A percentile compares a stretch with the other conserved stretches of the same genome.
phyloP scores from a whole-genome alignment of 805 yeast species.

The Nakazawaea laoshanensis region DNA sequence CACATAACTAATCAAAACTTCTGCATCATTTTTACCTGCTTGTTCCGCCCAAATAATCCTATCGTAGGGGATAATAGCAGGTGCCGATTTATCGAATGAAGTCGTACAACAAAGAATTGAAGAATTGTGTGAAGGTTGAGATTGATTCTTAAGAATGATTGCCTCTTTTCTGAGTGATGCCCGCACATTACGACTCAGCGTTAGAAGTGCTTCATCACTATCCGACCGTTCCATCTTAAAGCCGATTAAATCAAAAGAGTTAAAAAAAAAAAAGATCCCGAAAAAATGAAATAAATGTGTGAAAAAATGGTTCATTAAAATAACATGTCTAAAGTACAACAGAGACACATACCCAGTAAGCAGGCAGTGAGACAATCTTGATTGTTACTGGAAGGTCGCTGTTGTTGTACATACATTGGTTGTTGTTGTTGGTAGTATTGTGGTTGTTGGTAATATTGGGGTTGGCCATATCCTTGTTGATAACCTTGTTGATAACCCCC shows the following conservation, averaged over 20 bases:
- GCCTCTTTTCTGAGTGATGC: too few relatives aligned
- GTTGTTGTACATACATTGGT: constrained; percentile 46
- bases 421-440: constrained; percentile 31
- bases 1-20: too few relatives aligned
- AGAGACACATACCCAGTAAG: constrained; percentile 45
- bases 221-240: too few relatives aligned
- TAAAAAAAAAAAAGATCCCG: too few relatives aligned
- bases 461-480: constrained; percentile 11
- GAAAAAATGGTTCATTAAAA: too few relatives aligned
- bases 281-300: too few relatives aligned
- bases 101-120: too few relatives aligned
- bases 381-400: constrained; percentile 26
- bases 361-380: constrained; percentile 43
- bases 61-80: constrained; percentile 8
- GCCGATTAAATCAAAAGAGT: too few relatives aligned
- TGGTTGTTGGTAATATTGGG: constrained; percentile 22
- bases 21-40: too few relatives aligned
- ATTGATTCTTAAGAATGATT: too few relatives aligned
- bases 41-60: too few relatives aligned
- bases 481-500: constrained; percentile 15
- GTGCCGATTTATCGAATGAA: background rate
- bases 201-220: background rate
- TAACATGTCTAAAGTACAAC: constrained; percentile 45
- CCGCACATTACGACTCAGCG: background rate
- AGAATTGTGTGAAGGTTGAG: too few relatives aligned